A percentile compares a stretch with the other conserved stretches of the same genome.
Conservation (phyloP, 768 basidiomycete genomes). For the Pleurotus sapidus region DNA sequence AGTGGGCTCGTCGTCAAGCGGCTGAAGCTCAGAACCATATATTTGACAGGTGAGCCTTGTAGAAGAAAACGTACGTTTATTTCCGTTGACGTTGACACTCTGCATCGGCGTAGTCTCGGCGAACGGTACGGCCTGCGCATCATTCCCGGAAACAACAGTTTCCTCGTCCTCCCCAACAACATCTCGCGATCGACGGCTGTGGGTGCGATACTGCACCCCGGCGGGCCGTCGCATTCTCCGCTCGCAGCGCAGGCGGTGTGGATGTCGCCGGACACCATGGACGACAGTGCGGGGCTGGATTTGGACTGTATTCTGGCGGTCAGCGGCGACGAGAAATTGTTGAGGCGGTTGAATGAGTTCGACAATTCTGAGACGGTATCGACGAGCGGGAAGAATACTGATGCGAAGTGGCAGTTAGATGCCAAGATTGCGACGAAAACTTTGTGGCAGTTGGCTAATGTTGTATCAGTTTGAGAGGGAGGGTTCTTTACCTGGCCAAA, state of each 20-base stretch:
- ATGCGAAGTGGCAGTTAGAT: conserved; percentile 67
- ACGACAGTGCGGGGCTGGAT: conserved; percentile 22
- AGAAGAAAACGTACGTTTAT: background rate
- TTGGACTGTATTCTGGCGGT: conserved; percentile 20
- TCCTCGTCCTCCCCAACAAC: conserved; percentile 81
- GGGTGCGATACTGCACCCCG: conserved; percentile 73
- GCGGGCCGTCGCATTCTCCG: conserved; percentile 43
- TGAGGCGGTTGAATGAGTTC: conserved; percentile 73
- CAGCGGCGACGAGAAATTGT: conserved; percentile 74
- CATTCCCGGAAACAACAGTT: conserved; percentile 75
- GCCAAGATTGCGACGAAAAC: conserved; percentile 25
- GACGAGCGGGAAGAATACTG: conserved; percentile 69
- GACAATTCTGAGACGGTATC: conserved; percentile 70
- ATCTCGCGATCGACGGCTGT: conserved; percentile 83
- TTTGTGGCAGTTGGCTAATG: conserved; percentile 19
- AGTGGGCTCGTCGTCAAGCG: conserved; percentile 84
- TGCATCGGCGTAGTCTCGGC: conserved; percentile 49
- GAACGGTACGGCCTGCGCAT: conserved; percentile 83
- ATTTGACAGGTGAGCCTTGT: conserved; percentile 59
- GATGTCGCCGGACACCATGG: conserved; percentile 36
- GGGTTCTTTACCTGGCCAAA: too few species aligned
- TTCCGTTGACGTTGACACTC: background rate
- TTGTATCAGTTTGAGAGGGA: background rate
- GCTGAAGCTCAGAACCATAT: conserved; percentile 93
- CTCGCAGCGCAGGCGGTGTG: conserved; percentile 35